Evolutionary conservation across 306 rosid genomes (phyloP).

Genomic region (Cicer chorassanicum): DNA sequence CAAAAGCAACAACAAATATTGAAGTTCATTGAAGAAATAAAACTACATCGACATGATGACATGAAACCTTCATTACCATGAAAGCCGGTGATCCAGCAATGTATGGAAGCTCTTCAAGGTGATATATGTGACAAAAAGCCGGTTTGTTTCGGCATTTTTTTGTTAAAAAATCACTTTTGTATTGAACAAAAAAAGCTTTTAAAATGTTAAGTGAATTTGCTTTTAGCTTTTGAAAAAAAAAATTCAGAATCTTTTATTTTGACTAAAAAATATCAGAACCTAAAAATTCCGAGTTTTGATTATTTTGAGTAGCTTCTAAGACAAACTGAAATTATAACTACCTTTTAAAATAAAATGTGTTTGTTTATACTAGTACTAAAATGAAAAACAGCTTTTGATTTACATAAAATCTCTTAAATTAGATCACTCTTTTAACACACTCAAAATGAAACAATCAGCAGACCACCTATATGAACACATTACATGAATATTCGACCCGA

Average conservation of each 20-base stretch:
- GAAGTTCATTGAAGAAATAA: conserved; percentile 26
- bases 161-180: neutral
- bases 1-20: conserved; percentile 34
- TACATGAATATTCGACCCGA: conserved; percentile 14
- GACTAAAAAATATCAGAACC: neutral
- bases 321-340: conserved; percentile 8
- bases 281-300: neutral
- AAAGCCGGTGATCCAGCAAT: conserved; percentile 21
- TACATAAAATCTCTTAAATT: neutral
- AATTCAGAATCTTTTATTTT: neutral
- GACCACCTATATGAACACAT: conserved; percentile 27
- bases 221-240: neutral
- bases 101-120: conserved; percentile 12
- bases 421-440: neutral
- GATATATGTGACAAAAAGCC: neutral
- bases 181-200: neutral
- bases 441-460: conserved; percentile 23
- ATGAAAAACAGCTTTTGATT: neutral
- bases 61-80: conserved; percentile 6
- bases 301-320: conserved; percentile 13
- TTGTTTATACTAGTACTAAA: neutral
- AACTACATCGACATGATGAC: neutral
- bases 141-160: neutral
- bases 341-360: neutral
- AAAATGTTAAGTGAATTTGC: neutral